These are phyloP conservation scores for Ambrosiella cleistominuta DNA, from an alignment of 2,329 filamentous ascomycete species.

Conservation along the genomic window DNA sequence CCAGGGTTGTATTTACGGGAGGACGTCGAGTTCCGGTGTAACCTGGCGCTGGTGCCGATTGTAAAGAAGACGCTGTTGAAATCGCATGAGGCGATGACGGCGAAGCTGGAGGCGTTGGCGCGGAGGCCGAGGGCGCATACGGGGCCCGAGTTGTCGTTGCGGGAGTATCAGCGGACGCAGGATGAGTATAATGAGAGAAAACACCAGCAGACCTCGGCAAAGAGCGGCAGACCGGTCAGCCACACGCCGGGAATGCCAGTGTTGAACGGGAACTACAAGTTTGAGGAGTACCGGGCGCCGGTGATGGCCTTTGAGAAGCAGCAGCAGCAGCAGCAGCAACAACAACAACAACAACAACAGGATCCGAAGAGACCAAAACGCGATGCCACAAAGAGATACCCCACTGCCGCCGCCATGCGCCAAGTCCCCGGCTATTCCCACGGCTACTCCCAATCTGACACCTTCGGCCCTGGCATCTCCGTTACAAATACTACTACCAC, in stretches of 20 bases:
- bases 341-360: not conserved
- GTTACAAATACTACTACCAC: not conserved
- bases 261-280: not conserved
- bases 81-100: constrained; percentile 51
- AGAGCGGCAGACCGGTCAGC: not conserved
- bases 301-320: constrained; percentile 1
- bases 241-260: not conserved
- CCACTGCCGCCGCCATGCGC: not conserved
- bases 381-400: not conserved
- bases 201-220: not conserved
- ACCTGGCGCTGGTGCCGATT: constrained; percentile 55
- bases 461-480: not conserved
- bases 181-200: not conserved
- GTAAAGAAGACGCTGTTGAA: constrained; percentile 71
- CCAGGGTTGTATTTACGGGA: constrained; percentile 67
- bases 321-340: not conserved
- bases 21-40: constrained; percentile 67
- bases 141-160: not conserved
- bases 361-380: not conserved
- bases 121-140: not conserved
- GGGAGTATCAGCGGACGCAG: not conserved
- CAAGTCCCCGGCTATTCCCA: not conserved
- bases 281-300: constrained; percentile 5
- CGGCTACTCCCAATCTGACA: not conserved
- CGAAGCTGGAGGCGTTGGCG: not conserved